These are phyloP conservation scores for Cercophora newfieldiana DNA, from an alignment of 495 filamentous ascomycete genomes.

Conservation along the genomic window DNA sequence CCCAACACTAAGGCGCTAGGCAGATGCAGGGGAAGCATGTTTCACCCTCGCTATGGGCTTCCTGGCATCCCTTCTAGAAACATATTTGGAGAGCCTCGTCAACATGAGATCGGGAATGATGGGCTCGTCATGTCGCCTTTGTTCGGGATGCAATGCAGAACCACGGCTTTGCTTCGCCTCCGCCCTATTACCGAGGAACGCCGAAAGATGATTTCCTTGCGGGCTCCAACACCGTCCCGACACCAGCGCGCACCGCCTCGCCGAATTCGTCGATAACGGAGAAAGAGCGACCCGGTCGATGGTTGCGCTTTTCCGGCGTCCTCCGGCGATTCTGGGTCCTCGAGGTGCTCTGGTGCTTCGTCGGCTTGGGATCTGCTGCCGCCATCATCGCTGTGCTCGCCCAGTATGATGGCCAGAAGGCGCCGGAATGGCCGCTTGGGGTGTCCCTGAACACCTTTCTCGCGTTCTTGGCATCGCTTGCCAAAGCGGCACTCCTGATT, in stretches of 20 bases:
- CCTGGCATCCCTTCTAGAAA: background rate
- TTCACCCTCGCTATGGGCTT: background rate
- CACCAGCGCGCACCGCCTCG: background rate
- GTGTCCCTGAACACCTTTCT: slow-evolving; percentile 47
- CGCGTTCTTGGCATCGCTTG: slow-evolving; percentile 40
- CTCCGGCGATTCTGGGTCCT: slow-evolving; percentile 1
- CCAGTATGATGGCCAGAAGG: slow-evolving; percentile 35
- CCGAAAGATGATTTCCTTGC: background rate
- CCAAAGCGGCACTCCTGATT: slow-evolving; percentile 38
- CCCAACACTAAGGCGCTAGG: background rate
- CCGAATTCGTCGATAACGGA: background rate
- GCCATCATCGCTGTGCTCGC: slow-evolving; percentile 37
- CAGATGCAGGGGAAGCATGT: background rate
- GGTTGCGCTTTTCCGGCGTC: background rate
- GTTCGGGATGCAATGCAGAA: background rate
- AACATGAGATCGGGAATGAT: background rate
- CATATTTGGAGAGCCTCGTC: background rate
- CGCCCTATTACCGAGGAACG: background rate
- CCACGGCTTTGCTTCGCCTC: background rate
- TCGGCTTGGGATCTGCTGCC: slow-evolving; percentile 3
- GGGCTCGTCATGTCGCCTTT: background rate
- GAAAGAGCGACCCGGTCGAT: background rate
- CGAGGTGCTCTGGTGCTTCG: slow-evolving; percentile 9
- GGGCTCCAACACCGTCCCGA: background rate
- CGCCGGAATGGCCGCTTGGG: slow-evolving; percentile 43